Evolutionary conservation across 371 early-diverging fungal species (phyloP).

Genomic region (Lichtheimia corymbifera): DNA sequence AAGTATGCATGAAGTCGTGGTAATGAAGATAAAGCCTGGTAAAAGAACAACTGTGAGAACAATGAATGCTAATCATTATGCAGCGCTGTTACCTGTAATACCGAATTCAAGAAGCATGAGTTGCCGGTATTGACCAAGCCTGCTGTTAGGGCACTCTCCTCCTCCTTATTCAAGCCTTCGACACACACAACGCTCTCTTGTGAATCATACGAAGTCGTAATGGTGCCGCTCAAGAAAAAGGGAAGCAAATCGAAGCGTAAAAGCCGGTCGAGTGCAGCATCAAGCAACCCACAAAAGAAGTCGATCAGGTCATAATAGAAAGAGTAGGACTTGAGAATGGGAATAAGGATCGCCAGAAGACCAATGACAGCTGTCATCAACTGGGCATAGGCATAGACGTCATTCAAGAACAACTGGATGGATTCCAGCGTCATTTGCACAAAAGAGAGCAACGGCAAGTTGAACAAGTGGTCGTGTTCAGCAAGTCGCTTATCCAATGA

Average conservation of each 20-base stretch:
- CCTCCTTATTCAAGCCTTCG: background rate
- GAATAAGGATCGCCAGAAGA: conserved; percentile 17
- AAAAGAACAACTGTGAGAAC: background rate
- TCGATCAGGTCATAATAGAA: conserved; percentile 14
- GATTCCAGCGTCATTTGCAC: conserved; percentile 16
- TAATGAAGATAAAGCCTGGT: conserved; percentile 52
- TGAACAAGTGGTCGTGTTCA: background rate
- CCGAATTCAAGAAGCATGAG: conserved; percentile 91
- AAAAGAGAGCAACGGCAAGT: background rate
- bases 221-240: too few species aligned
- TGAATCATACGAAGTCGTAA: too few species aligned
- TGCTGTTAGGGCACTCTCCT: conserved; percentile 15
- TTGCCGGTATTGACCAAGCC: conserved; percentile 93
- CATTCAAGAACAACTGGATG: conserved; percentile 21
- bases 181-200: too few species aligned
- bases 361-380: conserved; percentile 19
- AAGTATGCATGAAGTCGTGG: conserved; percentile 36
- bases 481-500: too few species aligned
- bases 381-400: conserved; percentile 19
- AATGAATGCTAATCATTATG: conserved; percentile 7
- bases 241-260: conserved; percentile 1
- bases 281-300: background rate
- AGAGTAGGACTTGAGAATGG: conserved; percentile 14
- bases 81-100: conserved; percentile 68
- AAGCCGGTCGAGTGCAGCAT: background rate